These are phyloP conservation scores for Didymella arachidicola DNA, from an alignment of 2,329 filamentous ascomycete species.

Conservation along the genomic window DNA sequence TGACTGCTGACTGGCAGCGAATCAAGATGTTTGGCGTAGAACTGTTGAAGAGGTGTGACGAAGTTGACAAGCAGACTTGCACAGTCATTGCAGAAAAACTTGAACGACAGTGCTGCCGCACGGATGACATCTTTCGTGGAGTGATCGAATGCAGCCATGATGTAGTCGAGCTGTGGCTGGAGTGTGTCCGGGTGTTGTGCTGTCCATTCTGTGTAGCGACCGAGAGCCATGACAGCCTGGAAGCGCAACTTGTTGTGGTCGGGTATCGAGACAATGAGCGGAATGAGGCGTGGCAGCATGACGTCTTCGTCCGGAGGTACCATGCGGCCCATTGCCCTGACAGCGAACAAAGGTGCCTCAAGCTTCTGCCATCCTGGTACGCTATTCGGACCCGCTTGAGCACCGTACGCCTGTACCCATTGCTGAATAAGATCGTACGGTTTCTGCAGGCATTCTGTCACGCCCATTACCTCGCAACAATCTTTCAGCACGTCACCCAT, in stretches of 20 bases:
- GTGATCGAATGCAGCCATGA: conserved; percentile 90
- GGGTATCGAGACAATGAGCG: conserved; percentile 90
- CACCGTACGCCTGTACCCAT: conserved; percentile 85
- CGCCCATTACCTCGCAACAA: conserved; percentile 93
- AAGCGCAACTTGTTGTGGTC: conserved; percentile 98
- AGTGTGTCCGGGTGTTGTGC: conserved; percentile 91
- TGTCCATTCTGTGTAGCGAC: conserved; percentile 98
- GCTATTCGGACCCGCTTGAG: conserved; percentile 73
- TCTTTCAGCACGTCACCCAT: conserved; percentile 99
- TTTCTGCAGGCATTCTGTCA: conserved; percentile 88
- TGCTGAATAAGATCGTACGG: conserved; percentile 83
- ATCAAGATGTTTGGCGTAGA: conserved; percentile 90
- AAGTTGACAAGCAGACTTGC: conserved; percentile 83
- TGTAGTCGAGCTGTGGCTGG: conserved; percentile 92
- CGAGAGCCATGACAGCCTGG: conserved; percentile 96
- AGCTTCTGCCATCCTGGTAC: conserved; percentile 97
- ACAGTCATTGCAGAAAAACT: conserved; percentile 97
- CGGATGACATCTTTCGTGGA: conserved; percentile 89
- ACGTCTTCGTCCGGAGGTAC: conserved; percentile 87
- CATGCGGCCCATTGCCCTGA: conserved; percentile 96
- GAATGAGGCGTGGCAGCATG: conserved; percentile 90
- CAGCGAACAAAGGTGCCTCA: conserved; percentile 91
- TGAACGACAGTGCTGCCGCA: conserved; percentile 91
- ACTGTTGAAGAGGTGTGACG: conserved; percentile 84
- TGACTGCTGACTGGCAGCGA: conserved; percentile 85